Base-by-base conservation (phyloP, 768 basidiomycete species). In the Steccherinum ochraceum region DNA sequence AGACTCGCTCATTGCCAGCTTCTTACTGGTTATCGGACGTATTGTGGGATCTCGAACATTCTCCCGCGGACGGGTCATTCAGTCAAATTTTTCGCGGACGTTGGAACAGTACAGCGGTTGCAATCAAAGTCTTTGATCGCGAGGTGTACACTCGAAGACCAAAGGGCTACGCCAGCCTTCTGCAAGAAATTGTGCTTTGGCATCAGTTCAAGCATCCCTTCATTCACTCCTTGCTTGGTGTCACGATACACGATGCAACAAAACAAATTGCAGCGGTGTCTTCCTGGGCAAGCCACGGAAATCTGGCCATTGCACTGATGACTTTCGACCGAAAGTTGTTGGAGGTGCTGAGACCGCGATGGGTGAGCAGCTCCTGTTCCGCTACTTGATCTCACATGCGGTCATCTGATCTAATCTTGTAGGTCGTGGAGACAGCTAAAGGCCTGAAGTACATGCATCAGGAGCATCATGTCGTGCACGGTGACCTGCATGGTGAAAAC, bases 401-500 rank as follows among this genome's bases (percentile, higher is more conserved):
- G 49, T 2, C 20, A n/a, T 30, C 4, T 48, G n/a, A 30, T 7
- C 12, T 26, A n/a, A 23, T 27, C 23, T n/a, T 47, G 20, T 19
- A 53, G 52, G 7, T 48, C 26, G 12, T 24, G 16, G 51, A 52
- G 21, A 45, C 49, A 2, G 51, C 46, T 5, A n/a, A 12, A 3
- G 52, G 54, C 2, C 27, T 56, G 40, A 12, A 13, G 12, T 56
- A 48, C 24, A 44, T 56, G 2, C 52, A 56, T 26, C 12, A 5
- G 1, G 25, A 12, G 13, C 12, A 43, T n/a, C 30, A 45, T 7
- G 21, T 56, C 12, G 46, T 53, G 18, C 54, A 56, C 41, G 52
- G 54, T 2, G 46, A 52, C 16, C 42, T 52, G 24, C 45, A 25
- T 24, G 45, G 24, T 21, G 52, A 52, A 19, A 57, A 54, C 21